phyloP scores from a whole-genome alignment of 805 yeast genomes.

The Tetrapisispora iriomotensis region DNA sequence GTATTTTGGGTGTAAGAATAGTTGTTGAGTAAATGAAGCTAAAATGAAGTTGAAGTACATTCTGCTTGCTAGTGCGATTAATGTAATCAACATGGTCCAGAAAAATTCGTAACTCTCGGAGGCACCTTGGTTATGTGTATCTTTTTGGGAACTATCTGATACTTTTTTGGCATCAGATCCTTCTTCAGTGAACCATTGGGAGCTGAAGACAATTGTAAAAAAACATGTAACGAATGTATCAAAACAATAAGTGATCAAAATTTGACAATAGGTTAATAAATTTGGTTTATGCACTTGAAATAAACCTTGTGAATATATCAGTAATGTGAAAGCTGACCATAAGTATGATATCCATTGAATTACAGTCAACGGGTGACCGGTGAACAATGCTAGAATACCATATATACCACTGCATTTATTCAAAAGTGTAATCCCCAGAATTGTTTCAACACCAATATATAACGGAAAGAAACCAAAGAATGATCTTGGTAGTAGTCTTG shows the following conservation, averaged over 20 bases:
- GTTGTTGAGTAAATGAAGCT: constrained; percentile 48
- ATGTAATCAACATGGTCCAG: constrained; percentile 42
- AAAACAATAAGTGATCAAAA: constrained; percentile 48
- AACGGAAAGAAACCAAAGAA: constrained; percentile 69
- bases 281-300: constrained; percentile 42
- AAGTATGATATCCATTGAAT: constrained; percentile 77
- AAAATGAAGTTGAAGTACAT: constrained; percentile 52
- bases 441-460: constrained; percentile 77
- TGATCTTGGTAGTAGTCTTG: constrained; percentile 17
- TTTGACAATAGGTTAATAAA: constrained; percentile 51
- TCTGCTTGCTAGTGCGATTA: constrained; percentile 40
- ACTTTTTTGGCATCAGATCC: not conserved
- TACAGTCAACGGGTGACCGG: constrained; percentile 77
- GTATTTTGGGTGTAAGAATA: constrained; percentile 40
- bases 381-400: constrained; percentile 76
- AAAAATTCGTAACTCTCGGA: constrained; percentile 48
- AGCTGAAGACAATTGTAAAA: constrained; percentile 65
- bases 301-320: constrained; percentile 56
- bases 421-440: constrained; percentile 62
- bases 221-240: constrained; percentile 61
- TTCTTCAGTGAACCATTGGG: constrained; percentile 61
- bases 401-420: constrained; percentile 85
- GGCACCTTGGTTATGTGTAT: constrained; percentile 46
- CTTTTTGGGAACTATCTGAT: too few species aligned
- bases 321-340: constrained; percentile 50